phyloP scores from a whole-genome alignment of 2,329 filamentous ascomycete species.

The Paraphaeosphaeria minitans region DNA sequence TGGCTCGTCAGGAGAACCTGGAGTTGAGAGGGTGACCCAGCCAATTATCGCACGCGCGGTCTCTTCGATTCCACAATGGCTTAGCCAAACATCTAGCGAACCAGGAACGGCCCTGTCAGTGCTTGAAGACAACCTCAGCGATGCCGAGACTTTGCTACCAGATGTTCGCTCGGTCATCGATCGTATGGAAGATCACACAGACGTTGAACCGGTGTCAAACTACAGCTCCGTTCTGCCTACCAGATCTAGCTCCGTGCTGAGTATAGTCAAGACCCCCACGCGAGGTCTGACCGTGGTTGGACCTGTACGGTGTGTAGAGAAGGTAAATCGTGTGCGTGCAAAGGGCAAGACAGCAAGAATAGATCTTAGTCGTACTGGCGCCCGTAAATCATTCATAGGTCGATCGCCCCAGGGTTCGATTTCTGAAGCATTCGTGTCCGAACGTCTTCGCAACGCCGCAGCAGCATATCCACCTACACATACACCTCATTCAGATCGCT shows the following conservation, averaged over 20 bases:
- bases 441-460: conserved; percentile 2
- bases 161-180: conserved; percentile 25
- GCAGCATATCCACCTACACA: not conserved
- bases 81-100: conserved; percentile 10
- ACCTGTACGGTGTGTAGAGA: conserved; percentile 29
- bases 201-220: conserved; percentile 21
- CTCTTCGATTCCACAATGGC: conserved; percentile 19
- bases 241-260: conserved; percentile 27
- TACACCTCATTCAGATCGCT: not conserved
- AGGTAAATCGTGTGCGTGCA: conserved; percentile 17
- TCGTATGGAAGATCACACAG: conserved; percentile 26
- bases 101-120: conserved; percentile 17
- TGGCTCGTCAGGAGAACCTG: conserved; percentile 30
- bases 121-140: conserved; percentile 33
- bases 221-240: conserved; percentile 17
- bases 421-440: not conserved
- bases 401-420: conserved; percentile 15
- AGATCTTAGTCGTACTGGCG: conserved; percentile 31
- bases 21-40: conserved; percentile 12
- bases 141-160: conserved; percentile 35
- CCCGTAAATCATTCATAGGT: conserved; percentile 32
- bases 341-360: conserved; percentile 16
- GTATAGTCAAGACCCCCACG: conserved; percentile 38
- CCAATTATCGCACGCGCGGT: not conserved
- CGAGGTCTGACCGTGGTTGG: conserved; percentile 37